phyloP scores from a whole-genome alignment of 2,329 filamentous ascomycete genomes.

The Cercospora canescens region DNA sequence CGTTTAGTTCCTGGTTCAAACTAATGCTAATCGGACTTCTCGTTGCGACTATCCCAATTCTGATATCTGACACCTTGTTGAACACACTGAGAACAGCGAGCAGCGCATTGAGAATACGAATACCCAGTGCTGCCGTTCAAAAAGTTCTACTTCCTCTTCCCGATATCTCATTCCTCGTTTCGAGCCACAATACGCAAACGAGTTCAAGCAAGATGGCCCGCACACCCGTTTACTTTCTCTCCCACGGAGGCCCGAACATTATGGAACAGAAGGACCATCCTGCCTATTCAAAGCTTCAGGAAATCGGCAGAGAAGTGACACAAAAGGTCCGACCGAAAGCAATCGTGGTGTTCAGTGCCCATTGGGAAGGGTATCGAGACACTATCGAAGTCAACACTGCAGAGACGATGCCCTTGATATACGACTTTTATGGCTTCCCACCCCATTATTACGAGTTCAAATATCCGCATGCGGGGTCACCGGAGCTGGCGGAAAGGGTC shows the following conservation, averaged over 20 bases:
- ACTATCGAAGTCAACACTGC: slow-evolving; percentile 66
- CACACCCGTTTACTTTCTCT: slow-evolving; percentile 56
- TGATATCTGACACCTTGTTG: background rate
- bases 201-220: slow-evolving; percentile 18
- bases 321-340: slow-evolving; percentile 68
- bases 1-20: slow-evolving; percentile 13
- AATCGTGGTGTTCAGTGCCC: slow-evolving; percentile 74
- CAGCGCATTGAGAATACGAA: background rate
- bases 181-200: background rate
- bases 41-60: slow-evolving; percentile 12
- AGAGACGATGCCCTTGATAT: slow-evolving; percentile 65
- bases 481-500: slow-evolving; percentile 60
- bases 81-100: slow-evolving; percentile 3
- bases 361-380: slow-evolving; percentile 65
- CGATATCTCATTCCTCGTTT: background rate
- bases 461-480: slow-evolving; percentile 65
- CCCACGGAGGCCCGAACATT: slow-evolving; percentile 55
- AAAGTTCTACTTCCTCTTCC: background rate
- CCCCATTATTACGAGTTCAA: slow-evolving; percentile 66
- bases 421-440: slow-evolving; percentile 75
- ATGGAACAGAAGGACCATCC: slow-evolving; percentile 70
- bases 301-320: slow-evolving; percentile 70
- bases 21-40: slow-evolving; percentile 22
- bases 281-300: slow-evolving; percentile 63
- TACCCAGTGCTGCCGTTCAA: background rate